Percentiles rank a stretch among this genome's conserved stretches.
Evolutionary conservation across 2,329 filamentous ascomycete species (phyloP).

Genomic region (Phialophora tarda): DNA sequence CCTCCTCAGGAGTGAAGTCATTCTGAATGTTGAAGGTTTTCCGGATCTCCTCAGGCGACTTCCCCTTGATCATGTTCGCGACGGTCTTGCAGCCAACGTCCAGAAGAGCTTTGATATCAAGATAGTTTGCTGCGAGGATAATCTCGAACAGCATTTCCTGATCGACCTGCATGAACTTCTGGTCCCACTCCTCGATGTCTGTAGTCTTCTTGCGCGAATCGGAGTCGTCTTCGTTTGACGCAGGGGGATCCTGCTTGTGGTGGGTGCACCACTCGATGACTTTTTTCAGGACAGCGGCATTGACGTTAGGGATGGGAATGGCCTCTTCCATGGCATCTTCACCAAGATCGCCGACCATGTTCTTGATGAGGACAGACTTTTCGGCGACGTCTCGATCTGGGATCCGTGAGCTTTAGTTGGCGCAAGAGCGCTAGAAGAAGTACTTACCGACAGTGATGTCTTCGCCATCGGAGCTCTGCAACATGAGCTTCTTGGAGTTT

Average conservation of each 20-base stretch:
- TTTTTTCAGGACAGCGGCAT: constrained; percentile 90
- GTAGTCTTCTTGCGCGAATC: constrained; percentile 98
- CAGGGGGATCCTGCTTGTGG: constrained; percentile 87
- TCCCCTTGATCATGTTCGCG: constrained; percentile 99
- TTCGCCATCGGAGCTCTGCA: constrained; percentile 58
- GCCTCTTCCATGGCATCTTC: constrained; percentile 66
- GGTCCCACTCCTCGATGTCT: constrained; percentile 99
- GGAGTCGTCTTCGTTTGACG: constrained; percentile 82
- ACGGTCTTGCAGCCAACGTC: constrained; percentile 99
- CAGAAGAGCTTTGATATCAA: constrained; percentile 97
- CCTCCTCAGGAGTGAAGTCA: constrained; percentile 97
- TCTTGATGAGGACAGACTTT: constrained; percentile 95
- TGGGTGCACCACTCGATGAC: constrained; percentile 98
- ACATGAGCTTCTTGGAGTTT: constrained; percentile 47
- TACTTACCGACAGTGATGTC: constrained; percentile 58
- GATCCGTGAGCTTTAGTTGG: constrained; percentile 20
- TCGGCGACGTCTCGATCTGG: constrained; percentile 82
- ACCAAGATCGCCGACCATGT: constrained; percentile 94
- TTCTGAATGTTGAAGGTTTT: constrained; percentile 99
- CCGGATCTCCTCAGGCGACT: constrained; percentile 97
- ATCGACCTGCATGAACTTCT: constrained; percentile 99
- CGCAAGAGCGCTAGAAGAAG: neutral
- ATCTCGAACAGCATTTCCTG: constrained; percentile 99
- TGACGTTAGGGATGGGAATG: constrained; percentile 89
- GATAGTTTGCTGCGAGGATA: constrained; percentile 96